Base-by-base conservation (phyloP, 2,329 filamentous ascomycete genomes). In the Neurospora sp. region DNA sequence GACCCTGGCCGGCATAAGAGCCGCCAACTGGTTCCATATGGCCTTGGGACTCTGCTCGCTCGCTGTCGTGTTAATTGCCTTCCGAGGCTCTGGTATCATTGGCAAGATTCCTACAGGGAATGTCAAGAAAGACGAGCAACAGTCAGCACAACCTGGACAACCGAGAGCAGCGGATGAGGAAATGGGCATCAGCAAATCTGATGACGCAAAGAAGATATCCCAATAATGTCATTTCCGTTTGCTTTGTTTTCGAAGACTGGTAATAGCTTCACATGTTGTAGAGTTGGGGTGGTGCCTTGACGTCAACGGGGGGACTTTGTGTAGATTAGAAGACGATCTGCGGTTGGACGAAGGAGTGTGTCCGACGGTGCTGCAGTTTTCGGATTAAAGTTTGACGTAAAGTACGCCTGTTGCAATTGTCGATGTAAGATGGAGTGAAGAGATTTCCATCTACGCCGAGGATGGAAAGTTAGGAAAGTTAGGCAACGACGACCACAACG, bases 21-120 rank as follows among this genome's bases (percentile, higher is more conserved):
- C 83, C 0, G 85, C 81, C 2, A 80, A 80, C 38, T 88, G 85
- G 84, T 82, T 85, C 74, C 85, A 85, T 74, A 84, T 85, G 73
- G 83, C 77, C 2, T 78, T 87, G 11, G 82, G 81, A 0, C 66
- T 84, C 2, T 73, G 78, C 19, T 82, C 84, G 0, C 74, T 86
- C 33, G 66, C 75, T 1, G 77, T 87, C 8, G 83, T 87, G 0
- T 73, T 81, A 9, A 73, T 83, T 2, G 81, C 82, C 0, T 87
- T 88, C 71, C 80, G 84, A 10, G 83, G 83, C 8, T 82, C 84
- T 40, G 85, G 86, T 4, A 82, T 87, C 66, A 81, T 87, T 6
- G 86, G 86, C 11, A 83, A 81, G 76, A 62, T 62, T 62, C 52
- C 52, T 62, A 76, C 78, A 70, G 72, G 68, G 2, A 62, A 62